These are phyloP conservation scores for Dichomitus squalens DNA, from an alignment of 1,284 basidiomycete genomes.

Conservation along the genomic window DNA sequence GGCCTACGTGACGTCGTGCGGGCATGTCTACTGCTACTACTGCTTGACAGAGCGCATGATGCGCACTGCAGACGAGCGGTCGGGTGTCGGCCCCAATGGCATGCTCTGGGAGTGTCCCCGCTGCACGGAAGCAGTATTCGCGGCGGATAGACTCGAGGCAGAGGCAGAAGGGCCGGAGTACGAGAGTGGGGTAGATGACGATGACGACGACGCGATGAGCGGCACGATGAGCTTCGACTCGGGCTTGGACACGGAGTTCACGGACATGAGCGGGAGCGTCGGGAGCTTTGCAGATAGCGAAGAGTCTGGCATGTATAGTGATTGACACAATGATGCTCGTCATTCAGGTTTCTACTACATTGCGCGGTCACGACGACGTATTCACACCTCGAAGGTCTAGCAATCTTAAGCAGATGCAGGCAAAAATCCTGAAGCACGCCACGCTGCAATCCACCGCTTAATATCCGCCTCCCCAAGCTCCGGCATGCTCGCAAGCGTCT, in stretches of 20 bases:
- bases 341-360: background rate
- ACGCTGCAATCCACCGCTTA: slow-evolving; percentile 9
- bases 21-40: slow-evolving; percentile 86
- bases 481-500: slow-evolving; percentile 8
- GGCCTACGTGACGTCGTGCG: slow-evolving; percentile 77
- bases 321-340: background rate
- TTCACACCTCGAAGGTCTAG: background rate
- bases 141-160: slow-evolving; percentile 51
- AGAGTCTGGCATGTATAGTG: slow-evolving; percentile 40
- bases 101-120: slow-evolving; percentile 78
- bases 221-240: slow-evolving; percentile 27
- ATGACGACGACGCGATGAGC: slow-evolving; percentile 9
- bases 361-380: background rate
- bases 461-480: slow-evolving; percentile 1
- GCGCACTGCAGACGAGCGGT: slow-evolving; percentile 66
- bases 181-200: slow-evolving; percentile 30
- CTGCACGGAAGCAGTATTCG: slow-evolving; percentile 63
- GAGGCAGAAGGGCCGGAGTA: slow-evolving; percentile 39
- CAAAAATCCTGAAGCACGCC: slow-evolving; percentile 13
- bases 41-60: slow-evolving; percentile 84
- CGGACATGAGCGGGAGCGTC: slow-evolving; percentile 35
- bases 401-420: background rate
- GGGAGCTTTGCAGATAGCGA: slow-evolving; percentile 42
- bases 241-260: slow-evolving; percentile 32
- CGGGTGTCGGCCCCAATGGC: slow-evolving; percentile 42